Evolutionary conservation across 257 asterid species (phyloP).

Genomic region (Verbena officinalis): DNA sequence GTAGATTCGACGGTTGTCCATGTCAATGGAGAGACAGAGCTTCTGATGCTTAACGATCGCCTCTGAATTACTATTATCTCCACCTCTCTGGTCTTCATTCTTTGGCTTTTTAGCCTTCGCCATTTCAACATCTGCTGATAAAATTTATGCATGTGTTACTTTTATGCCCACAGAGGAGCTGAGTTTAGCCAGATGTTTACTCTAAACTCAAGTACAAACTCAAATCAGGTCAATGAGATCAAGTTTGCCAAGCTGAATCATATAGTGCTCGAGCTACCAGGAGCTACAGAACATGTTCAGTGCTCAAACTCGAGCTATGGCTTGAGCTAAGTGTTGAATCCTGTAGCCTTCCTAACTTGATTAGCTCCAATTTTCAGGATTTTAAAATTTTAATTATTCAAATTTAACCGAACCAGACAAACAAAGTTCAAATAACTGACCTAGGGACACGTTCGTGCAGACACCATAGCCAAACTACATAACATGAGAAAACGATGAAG

Average conservation of each 20-base stretch:
- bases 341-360: not conserved
- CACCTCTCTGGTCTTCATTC: constrained; percentile 86
- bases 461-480: not conserved
- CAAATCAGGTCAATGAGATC: constrained; percentile 10
- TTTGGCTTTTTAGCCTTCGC: constrained; percentile 88
- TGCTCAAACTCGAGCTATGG: constrained; percentile 8
- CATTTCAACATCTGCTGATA: constrained; percentile 51
- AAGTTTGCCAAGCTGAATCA: constrained; percentile 1
- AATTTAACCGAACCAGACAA: not conserved
- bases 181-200: not conserved
- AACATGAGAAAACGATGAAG: not conserved
- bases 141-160: constrained; percentile 11
- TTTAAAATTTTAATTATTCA: not conserved
- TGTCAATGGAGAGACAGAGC: constrained; percentile 88
- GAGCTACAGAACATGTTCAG: not conserved
- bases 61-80: constrained; percentile 63
- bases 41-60: constrained; percentile 96
- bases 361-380: not conserved
- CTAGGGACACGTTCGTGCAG: not conserved
- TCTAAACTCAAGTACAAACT: constrained; percentile 1
- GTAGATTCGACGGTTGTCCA: constrained; percentile 80
- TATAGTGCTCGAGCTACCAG: not conserved
- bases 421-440: constrained; percentile 2
- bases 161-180: constrained; percentile 7
- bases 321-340: not conserved